A percentile compares a stretch with the other conserved stretches of the same genome.
These are phyloP conservation scores for Penicillium diatomitis DNA, from an alignment of 495 filamentous ascomycete genomes.

Conservation along the genomic window DNA sequence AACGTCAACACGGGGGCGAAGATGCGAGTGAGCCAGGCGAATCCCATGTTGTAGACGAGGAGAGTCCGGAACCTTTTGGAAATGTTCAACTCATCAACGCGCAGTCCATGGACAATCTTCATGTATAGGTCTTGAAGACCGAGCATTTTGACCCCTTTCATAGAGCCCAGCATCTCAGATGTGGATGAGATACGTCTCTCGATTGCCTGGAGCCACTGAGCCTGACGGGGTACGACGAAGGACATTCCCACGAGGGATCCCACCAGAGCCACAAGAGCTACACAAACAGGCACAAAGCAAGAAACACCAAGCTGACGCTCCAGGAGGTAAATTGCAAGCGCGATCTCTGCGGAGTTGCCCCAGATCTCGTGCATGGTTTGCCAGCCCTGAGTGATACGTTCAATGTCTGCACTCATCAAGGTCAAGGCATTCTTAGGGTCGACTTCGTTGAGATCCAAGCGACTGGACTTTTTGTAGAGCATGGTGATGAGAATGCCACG, in stretches of 20 bases:
- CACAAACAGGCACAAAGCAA: slow-evolving; percentile 43
- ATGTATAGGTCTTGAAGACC: slow-evolving; percentile 37
- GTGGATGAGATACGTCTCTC: slow-evolving; percentile 47
- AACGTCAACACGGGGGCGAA: slow-evolving; percentile 46
- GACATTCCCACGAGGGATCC: slow-evolving; percentile 30
- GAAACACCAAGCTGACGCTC: slow-evolving; percentile 46
- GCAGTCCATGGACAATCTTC: slow-evolving; percentile 38
- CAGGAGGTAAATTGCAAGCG: slow-evolving; percentile 49
- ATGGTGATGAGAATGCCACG: slow-evolving; percentile 49
- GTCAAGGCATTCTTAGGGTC: slow-evolving; percentile 48
- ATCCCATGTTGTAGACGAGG: slow-evolving; percentile 44
- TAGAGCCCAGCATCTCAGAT: slow-evolving; percentile 42
- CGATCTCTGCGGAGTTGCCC: slow-evolving; percentile 50
- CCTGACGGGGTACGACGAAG: slow-evolving; percentile 16
- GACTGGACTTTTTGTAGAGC: slow-evolving; percentile 44
- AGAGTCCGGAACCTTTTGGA: slow-evolving; percentile 48
- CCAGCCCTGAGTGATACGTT: slow-evolving; percentile 41
- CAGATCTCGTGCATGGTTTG: slow-evolving; percentile 48
- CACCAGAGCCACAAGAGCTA: slow-evolving; percentile 32
- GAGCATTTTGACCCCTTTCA: slow-evolving; percentile 58
- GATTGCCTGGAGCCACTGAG: slow-evolving; percentile 28
- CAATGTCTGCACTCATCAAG: slow-evolving; percentile 54
- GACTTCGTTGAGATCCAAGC: slow-evolving; percentile 29
- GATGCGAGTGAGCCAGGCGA: slow-evolving; percentile 43
- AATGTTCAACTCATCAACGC: slow-evolving; percentile 48